A percentile compares a stretch with the other conserved stretches of the same genome.
phyloP scores from a whole-genome alignment of 1,284 basidiomycete species.

The Ganoderma multipileum region DNA sequence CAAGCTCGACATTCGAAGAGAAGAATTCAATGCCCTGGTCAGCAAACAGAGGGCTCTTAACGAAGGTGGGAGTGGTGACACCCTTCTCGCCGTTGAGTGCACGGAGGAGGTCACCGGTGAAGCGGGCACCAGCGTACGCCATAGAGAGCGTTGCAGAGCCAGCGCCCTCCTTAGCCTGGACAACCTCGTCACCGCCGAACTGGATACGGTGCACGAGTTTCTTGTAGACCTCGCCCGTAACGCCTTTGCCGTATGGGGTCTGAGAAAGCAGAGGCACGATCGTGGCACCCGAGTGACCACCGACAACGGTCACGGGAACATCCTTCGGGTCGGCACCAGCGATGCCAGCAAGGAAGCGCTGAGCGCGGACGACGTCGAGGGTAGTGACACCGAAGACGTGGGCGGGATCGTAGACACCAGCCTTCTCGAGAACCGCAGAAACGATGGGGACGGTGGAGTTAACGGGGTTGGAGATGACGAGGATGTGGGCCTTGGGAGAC shows the following conservation, averaged over 20 bases:
- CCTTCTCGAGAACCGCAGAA: conserved; percentile 91
- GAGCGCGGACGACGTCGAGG: conserved; percentile 95
- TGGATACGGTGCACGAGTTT: conserved; percentile 89
- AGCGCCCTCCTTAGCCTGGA: conserved; percentile 90
- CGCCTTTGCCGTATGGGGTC: conserved; percentile 63
- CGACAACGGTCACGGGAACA: conserved; percentile 86
- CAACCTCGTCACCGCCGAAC: conserved; percentile 95
- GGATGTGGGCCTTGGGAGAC: conserved; percentile 89
- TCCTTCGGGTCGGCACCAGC: conserved; percentile 72
- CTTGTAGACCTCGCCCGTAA: conserved; percentile 74
- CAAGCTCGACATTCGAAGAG: conserved; percentile 90
- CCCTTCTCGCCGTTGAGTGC: conserved; percentile 90
- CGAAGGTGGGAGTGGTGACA: conserved; percentile 86
- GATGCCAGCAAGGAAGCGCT: conserved; percentile 88
- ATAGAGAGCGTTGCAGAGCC: conserved; percentile 90
- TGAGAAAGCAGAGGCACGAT: conserved; percentile 97
- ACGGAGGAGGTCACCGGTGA: conserved; percentile 83
- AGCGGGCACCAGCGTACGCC: conserved; percentile 93
- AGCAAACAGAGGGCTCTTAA: conserved; percentile 86
- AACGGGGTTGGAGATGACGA: conserved; percentile 97
- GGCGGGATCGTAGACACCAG: conserved; percentile 90
- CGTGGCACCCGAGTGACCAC: conserved; percentile 96
- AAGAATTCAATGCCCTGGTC: conserved; percentile 90
- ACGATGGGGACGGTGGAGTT: conserved; percentile 98
- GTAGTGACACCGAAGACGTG: conserved; percentile 91